phyloP scores from a whole-genome alignment of 1,284 basidiomycete genomes.

The Spongispora temasekensis region DNA sequence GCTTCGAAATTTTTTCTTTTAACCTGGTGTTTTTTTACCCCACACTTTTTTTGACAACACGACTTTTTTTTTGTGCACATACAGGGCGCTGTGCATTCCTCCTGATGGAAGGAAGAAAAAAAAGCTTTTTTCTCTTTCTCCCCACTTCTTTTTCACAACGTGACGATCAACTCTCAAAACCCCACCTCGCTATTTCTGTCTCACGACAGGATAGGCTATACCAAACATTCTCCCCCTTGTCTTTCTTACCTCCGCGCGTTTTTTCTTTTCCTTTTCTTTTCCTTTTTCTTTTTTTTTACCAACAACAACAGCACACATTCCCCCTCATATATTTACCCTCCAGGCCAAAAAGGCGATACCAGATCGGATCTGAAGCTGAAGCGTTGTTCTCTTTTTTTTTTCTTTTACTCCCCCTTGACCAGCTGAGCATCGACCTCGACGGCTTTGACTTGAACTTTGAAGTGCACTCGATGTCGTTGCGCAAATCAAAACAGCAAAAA shows the following conservation, averaged over 20 bases:
- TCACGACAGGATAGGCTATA: constrained; percentile 22
- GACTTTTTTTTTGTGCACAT: constrained; percentile 17
- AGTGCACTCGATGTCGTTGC: too few relatives aligned
- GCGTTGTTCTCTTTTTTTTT: too few relatives aligned
- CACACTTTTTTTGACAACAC: constrained; percentile 20
- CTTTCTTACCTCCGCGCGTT: background rate
- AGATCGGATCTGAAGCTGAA: too few relatives aligned
- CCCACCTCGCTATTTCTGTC: constrained; percentile 10
- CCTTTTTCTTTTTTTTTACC: background rate
- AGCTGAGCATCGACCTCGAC: too few relatives aligned
- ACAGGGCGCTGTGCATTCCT: constrained; percentile 36
- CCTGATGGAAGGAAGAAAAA: too few relatives aligned
- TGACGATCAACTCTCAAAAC: constrained; percentile 1
- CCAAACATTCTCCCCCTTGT: constrained; percentile 15
- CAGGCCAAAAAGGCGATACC: too few relatives aligned
- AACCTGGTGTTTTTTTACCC: constrained; percentile 32
- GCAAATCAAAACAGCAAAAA: too few relatives aligned
- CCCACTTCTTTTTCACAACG: background rate
- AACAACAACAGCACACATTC: background rate
- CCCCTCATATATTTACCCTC: too few relatives aligned
- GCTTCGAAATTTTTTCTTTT: constrained; percentile 11
- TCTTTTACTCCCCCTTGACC: too few relatives aligned
- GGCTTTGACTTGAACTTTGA: too few relatives aligned
- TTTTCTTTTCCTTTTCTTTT: background rate
- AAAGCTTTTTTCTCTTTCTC: constrained; percentile 4